Conservation (phyloP, 805 yeast genomes). For the Candida nanaspora region DNA sequence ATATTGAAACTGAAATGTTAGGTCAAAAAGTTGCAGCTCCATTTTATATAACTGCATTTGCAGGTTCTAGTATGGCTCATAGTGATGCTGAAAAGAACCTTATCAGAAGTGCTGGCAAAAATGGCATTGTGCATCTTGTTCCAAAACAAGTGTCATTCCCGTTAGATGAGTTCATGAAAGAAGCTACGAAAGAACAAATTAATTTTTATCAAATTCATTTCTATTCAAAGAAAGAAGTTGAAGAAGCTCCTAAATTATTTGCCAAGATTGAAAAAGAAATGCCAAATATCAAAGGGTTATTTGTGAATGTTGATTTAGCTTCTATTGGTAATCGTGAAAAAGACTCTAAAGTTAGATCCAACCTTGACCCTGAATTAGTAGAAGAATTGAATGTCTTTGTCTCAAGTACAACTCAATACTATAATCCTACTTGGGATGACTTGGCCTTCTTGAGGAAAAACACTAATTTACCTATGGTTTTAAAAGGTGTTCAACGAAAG, state of each 20-base stretch:
- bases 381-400: slow-evolving; percentile 8
- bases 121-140: slow-evolving; percentile 69
- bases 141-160: slow-evolving; percentile 82
- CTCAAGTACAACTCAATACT: slow-evolving; percentile 20
- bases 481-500: slow-evolving; percentile 61
- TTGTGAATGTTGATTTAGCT: slow-evolving; percentile 83
- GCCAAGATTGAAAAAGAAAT: slow-evolving; percentile 24
- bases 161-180: slow-evolving; percentile 66
- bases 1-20: slow-evolving; percentile 56
- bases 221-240: slow-evolving; percentile 49
- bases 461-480: slow-evolving; percentile 39
- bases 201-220: slow-evolving; percentile 85
- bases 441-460: slow-evolving; percentile 40
- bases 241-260: slow-evolving; percentile 29
- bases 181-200: slow-evolving; percentile 49
- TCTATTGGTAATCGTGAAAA: slow-evolving; percentile 81
- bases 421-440: slow-evolving; percentile 51
- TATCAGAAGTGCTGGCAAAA: slow-evolving; percentile 62
- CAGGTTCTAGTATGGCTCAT: slow-evolving; percentile 80
- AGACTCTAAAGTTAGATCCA: slow-evolving; percentile 64
- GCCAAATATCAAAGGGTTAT: slow-evolving; percentile 65
- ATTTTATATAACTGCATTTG: slow-evolving; percentile 83
- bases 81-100: slow-evolving; percentile 81
- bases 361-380: slow-evolving; percentile 31
- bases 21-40: slow-evolving; percentile 65